A percentile compares a stretch with the other conserved stretches of the same genome.
phyloP scores from a whole-genome alignment of 495 filamentous ascomycete species.

The Trichodelitschia bisporula region DNA sequence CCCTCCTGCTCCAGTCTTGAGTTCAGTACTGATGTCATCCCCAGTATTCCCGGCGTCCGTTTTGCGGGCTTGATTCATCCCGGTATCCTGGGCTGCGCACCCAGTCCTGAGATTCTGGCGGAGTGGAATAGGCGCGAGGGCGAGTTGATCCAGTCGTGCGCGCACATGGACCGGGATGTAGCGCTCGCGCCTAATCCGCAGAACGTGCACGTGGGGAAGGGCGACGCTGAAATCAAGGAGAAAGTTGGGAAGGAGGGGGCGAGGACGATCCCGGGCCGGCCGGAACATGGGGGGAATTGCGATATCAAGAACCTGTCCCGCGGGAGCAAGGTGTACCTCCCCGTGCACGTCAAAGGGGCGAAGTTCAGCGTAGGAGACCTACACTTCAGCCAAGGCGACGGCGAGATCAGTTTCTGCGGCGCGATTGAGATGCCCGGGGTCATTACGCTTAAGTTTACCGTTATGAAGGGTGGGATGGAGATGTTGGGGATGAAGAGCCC shows the following conservation, averaged over 20 bases:
- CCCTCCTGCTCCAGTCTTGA: slow-evolving; percentile 23
- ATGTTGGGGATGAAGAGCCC: slow-evolving; percentile 64
- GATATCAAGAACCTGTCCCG: slow-evolving; percentile 83
- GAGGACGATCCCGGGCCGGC: slow-evolving; percentile 59
- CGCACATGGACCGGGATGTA: slow-evolving; percentile 45
- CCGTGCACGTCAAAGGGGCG: slow-evolving; percentile 63
- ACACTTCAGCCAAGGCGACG: slow-evolving; percentile 78
- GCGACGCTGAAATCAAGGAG: slow-evolving; percentile 31
- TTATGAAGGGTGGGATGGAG: slow-evolving; percentile 64
- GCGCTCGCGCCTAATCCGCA: slow-evolving; percentile 51
- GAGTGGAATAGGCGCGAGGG: slow-evolving; percentile 65
- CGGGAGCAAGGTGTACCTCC: slow-evolving; percentile 74
- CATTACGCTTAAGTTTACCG: slow-evolving; percentile 74
- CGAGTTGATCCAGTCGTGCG: slow-evolving; percentile 45
- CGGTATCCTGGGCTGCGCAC: slow-evolving; percentile 79
- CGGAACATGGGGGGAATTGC: slow-evolving; percentile 33
- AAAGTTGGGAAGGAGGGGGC: slow-evolving; percentile 77
- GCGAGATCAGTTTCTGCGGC: slow-evolving; percentile 88
- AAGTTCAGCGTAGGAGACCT: slow-evolving; percentile 87
- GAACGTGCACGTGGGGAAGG: slow-evolving; percentile 49
- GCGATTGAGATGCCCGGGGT: slow-evolving; percentile 93
- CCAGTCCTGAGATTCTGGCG: slow-evolving; percentile 39
- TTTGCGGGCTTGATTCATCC: slow-evolving; percentile 54
- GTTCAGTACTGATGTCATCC: neutral
- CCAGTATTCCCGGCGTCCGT: slow-evolving; percentile 9